Evolutionary conservation across 202 grass and related monocot species (phyloP).

Genomic region (Elaeis oleifera): DNA sequence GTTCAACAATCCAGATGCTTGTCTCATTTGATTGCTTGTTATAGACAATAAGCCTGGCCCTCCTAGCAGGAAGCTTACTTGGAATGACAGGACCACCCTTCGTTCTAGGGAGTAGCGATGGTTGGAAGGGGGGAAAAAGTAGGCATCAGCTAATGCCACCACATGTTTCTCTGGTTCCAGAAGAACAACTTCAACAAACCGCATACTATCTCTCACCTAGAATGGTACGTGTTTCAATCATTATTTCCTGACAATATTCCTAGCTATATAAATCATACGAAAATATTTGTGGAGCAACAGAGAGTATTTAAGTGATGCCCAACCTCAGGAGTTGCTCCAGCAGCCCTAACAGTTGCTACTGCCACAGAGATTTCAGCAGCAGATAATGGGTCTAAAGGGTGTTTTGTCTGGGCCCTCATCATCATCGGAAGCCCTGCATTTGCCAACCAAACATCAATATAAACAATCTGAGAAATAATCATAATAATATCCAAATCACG

Average conservation of each 20-base stretch:
- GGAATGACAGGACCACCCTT: conserved; percentile 93
- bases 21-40: conserved; percentile 95
- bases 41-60: conserved; percentile 86
- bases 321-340: conserved; percentile 95
- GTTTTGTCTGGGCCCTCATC: conserved; percentile 84
- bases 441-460: conserved; percentile 1
- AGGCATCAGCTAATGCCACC: conserved; percentile 94
- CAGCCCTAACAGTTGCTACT: conserved; percentile 88
- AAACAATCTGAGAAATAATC: too few species aligned
- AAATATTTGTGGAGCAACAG: background rate
- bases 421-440: conserved; percentile 86
- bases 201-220: conserved; percentile 90
- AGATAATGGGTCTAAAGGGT: conserved; percentile 93
- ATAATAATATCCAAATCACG: too few species aligned
- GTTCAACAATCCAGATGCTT: conserved; percentile 85
- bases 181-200: conserved; percentile 94
- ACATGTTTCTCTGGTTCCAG: conserved; percentile 93
- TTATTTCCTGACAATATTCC: background rate
- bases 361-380: conserved; percentile 99
- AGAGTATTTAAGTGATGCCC: conserved; percentile 3
- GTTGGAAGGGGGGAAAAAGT: conserved; percentile 98
- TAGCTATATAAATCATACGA: background rate
- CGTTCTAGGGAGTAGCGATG: conserved; percentile 77
- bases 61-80: conserved; percentile 79
- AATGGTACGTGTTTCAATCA: background rate